Evolutionary conservation across 148 eudicot genomes (phyloP).

Genomic region (Pouteria glomerata): DNA sequence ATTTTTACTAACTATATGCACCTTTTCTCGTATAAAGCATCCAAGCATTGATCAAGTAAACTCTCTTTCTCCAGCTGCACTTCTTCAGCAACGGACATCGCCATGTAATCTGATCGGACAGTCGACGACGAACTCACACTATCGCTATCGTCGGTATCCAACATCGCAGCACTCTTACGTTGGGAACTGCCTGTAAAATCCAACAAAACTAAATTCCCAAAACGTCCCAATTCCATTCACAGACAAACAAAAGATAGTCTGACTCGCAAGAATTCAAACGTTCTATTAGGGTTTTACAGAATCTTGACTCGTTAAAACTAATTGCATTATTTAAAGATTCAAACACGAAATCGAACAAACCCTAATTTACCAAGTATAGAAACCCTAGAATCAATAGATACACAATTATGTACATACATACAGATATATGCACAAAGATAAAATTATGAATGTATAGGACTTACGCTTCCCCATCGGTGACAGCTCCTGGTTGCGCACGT

Average conservation of each 20-base stretch:
- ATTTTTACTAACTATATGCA: constrained; percentile 1
- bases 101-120: constrained; percentile 42
- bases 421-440: background rate
- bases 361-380: background rate
- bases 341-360: background rate
- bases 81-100: constrained; percentile 44
- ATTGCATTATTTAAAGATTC: background rate
- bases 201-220: background rate
- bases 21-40: constrained; percentile 85
- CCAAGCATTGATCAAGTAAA: constrained; percentile 66
- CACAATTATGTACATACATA: background rate
- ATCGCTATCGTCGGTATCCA: constrained; percentile 77
- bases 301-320: background rate
- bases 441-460: background rate
- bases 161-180: constrained; percentile 67
- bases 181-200: constrained; percentile 54
- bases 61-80: constrained; percentile 47
- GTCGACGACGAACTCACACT: constrained; percentile 78
- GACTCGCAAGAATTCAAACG: background rate
- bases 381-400: constrained; percentile 2
- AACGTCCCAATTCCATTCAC: background rate
- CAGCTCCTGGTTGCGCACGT: constrained; percentile 9
- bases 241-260: background rate
- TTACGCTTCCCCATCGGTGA: constrained; percentile 62
- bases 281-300: background rate